Evolutionary conservation across 2,329 filamentous ascomycete genomes (phyloP), one percentile per base, ranked within the genome.

Genomic region (Pleurostoma richardsiae): DNA sequence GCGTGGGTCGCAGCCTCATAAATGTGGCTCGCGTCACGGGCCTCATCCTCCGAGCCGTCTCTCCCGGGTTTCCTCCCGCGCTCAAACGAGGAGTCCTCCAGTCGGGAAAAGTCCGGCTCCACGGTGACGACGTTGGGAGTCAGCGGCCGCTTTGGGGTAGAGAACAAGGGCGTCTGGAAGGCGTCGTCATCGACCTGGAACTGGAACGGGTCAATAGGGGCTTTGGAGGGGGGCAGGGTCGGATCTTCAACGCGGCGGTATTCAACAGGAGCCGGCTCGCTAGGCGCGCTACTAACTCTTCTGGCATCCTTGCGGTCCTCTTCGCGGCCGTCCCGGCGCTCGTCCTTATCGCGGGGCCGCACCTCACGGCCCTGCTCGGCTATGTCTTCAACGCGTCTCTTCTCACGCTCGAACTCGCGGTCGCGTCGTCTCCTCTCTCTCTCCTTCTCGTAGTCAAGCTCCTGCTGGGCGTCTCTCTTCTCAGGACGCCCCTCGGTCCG

Each of bases 191-290:
- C 53, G 50, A 82, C 75, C 60, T 77, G 79, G 56, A 70, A 83
- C 58, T 80, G 71, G 59, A 83, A 83, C 19, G 79, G 77, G 61
- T 84, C 75, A 56, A 78, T 60, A 43, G 61, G 56, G n/a, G 59
- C 55, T 49, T 55, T 56, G 49, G 59, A 54, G 28, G 49, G 49
- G 44, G 59, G 54, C 47, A 58, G 49, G 27, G 39, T 50, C 42
- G 56, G 50, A 45, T 53, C 49, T 52, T 57, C 54, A 44, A 58
- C 39, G 49, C 54, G 49, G 55, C 63, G 53, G 54, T 65, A 56
- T 49, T 62, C 44, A 45, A 52, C 51, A n/a, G 50, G 39, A 48
- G 44, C 42, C 51, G 51, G 41, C 48, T 49, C 42, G 54, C 36
- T 40, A 42, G 49, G 43, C 51, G 58, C 45, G 44, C 44, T 60